These are phyloP conservation scores for Phytophthora cajani DNA, from an alignment of 352 stramenopile species.

Conservation along the genomic window DNA sequence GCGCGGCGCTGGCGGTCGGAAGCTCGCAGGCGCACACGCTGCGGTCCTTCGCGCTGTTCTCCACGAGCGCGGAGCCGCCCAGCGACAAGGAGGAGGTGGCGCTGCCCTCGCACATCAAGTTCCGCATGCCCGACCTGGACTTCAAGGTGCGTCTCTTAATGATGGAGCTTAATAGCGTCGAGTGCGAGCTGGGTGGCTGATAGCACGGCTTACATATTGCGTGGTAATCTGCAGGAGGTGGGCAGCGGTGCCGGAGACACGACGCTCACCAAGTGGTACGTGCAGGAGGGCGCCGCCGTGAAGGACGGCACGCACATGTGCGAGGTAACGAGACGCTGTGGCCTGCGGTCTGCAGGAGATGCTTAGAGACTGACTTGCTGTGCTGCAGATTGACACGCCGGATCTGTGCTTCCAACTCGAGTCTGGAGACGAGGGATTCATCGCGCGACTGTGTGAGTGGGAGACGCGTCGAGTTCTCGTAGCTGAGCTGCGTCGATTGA, in stretches of 20 bases:
- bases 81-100: conserved; percentile 14
- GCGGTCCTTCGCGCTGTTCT: conserved; percentile 8
- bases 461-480: background rate
- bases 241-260: conserved; percentile 54
- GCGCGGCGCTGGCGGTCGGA: conserved; percentile 5
- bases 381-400: conserved; percentile 79
- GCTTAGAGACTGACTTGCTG: conserved; percentile 4
- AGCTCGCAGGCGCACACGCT: conserved; percentile 1
- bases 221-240: conserved; percentile 50
- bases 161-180: background rate
- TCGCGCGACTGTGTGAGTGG: conserved; percentile 75
- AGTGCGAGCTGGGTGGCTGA: background rate
- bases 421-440: conserved; percentile 78
- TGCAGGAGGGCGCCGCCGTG: conserved; percentile 67
- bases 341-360: background rate
- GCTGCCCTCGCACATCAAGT: conserved; percentile 84
- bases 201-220: background rate
- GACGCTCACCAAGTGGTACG: conserved; percentile 83
- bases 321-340: conserved; percentile 47
- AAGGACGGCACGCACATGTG: conserved; percentile 78
- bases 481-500: conserved; percentile 5
- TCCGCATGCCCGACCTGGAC: conserved; percentile 88
- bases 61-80: conserved; percentile 8
- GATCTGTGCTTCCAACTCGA: conserved; percentile 85
- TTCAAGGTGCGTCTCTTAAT: conserved; percentile 60